A percentile compares a stretch with the other conserved stretches of the same genome.
Evolutionary conservation across 495 filamentous ascomycete species (phyloP).

Genomic region (Podospora didyma): DNA sequence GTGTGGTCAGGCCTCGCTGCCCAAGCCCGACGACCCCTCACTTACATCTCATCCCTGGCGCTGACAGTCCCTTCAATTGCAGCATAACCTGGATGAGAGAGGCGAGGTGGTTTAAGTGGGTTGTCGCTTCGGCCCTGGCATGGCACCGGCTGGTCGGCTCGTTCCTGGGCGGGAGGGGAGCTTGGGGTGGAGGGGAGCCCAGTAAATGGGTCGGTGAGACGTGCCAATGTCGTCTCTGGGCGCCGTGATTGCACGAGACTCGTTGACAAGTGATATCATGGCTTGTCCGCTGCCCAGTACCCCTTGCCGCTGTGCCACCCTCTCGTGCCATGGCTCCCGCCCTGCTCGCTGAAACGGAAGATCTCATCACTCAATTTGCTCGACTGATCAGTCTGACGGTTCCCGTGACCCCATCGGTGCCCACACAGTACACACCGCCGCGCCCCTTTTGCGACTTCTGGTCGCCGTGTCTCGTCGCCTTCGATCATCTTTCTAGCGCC

Average conservation of each 20-base stretch:
- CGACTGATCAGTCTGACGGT: constrained; percentile 3
- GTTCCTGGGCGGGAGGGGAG: neutral
- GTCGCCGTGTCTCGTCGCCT: neutral
- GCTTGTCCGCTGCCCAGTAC: neutral
- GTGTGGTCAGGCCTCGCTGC: neutral
- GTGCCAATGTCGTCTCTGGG: neutral
- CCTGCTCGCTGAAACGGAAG: constrained; percentile 5
- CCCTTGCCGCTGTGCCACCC: too few species aligned
- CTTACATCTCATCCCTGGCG: neutral
- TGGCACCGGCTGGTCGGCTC: constrained; percentile 3
- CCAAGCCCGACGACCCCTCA: neutral
- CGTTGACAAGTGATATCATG: constrained; percentile 13
- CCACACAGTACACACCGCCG: neutral
- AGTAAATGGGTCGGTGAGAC: neutral
- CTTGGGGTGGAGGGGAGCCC: neutral
- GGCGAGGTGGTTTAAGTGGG: neutral
- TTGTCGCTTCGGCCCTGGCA: neutral
- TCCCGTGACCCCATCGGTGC: constrained; percentile 25
- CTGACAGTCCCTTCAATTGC: neutral
- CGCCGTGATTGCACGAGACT: constrained; percentile 5
- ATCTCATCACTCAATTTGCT: constrained; percentile 15
- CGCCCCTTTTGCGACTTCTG: neutral
- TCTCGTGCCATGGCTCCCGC: too few species aligned
- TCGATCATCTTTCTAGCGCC: neutral
- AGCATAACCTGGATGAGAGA: neutral